Conservation (phyloP, 1,139 yeast genomes). For the Nakaseomyces bracarensis region DNA sequence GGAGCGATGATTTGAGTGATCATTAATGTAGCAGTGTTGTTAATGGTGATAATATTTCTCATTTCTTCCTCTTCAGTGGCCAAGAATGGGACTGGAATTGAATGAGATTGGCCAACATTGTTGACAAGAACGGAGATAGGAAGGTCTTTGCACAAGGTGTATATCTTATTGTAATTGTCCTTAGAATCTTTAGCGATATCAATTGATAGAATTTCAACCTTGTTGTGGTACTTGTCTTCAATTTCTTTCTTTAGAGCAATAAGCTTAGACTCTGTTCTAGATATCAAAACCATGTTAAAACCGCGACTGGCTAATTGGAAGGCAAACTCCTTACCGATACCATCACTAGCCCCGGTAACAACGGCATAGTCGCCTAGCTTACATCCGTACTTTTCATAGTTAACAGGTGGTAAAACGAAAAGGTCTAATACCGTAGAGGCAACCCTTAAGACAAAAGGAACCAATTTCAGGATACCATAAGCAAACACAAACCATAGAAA, state of each 20-base stretch:
- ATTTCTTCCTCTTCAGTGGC: slow-evolving; percentile 72
- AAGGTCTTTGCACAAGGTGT: slow-evolving; percentile 39
- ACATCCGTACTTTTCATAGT: slow-evolving; percentile 66
- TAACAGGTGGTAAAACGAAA: slow-evolving; percentile 55
- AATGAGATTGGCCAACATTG: slow-evolving; percentile 92
- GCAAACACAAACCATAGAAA: slow-evolving; percentile 35
- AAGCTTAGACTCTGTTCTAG: slow-evolving; percentile 76
- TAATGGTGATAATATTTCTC: slow-evolving; percentile 71
- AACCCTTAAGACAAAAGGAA: slow-evolving; percentile 38
- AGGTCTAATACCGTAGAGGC: slow-evolving; percentile 44
- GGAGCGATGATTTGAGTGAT: slow-evolving; percentile 76
- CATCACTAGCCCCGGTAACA: slow-evolving; percentile 95
- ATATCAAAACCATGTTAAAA: slow-evolving; percentile 71
- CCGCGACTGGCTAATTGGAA: slow-evolving; percentile 78
- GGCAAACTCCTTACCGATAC: slow-evolving; percentile 90
- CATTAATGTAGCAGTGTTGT: slow-evolving; percentile 75
- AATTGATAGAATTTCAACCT: slow-evolving; percentile 62
- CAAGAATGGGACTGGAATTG: slow-evolving; percentile 86
- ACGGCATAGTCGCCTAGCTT: slow-evolving; percentile 49
- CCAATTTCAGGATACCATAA: slow-evolving; percentile 44
- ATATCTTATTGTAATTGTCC: slow-evolving; percentile 46
- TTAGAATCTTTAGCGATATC: slow-evolving; percentile 52
- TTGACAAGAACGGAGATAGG: slow-evolving; percentile 72
- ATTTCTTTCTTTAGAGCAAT: slow-evolving; percentile 60
- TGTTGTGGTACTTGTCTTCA: slow-evolving; percentile 48